Conservation (phyloP, 192 early-diverging fungal genomes). For the Coemansia sp. region DNA sequence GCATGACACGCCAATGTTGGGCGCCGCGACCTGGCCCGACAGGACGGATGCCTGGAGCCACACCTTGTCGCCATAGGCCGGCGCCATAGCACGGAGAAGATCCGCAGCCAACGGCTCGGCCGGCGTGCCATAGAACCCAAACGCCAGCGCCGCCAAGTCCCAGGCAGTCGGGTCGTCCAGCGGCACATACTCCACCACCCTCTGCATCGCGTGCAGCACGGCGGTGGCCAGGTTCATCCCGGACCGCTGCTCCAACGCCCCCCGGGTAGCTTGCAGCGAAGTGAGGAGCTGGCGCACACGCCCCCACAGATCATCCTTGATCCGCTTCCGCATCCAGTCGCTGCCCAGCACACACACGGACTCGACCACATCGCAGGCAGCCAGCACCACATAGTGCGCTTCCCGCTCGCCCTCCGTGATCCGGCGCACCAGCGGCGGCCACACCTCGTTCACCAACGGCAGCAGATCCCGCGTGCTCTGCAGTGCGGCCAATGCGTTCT, state of each 20-base stretch:
- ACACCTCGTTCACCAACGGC: constrained; percentile 36
- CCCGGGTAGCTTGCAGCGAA: too few species aligned
- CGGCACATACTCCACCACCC: constrained; percentile 22
- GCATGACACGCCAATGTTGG: constrained; percentile 6
- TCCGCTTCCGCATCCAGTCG: constrained; percentile 36
- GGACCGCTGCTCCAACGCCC: too few species aligned
- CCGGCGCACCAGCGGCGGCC: constrained; percentile 26
- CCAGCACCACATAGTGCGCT: constrained; percentile 19
- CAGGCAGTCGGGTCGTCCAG: constrained; percentile 27
- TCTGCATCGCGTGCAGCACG: constrained; percentile 23
- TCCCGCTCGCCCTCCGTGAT: constrained; percentile 12
- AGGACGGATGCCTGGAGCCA: too few species aligned
- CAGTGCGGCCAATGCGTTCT: constrained; percentile 25
- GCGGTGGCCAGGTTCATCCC: too few species aligned
- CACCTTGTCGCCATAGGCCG: constrained; percentile 32
- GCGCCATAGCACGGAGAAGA: constrained; percentile 26
- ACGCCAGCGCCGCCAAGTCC: constrained; percentile 8
- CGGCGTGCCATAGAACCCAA: constrained; percentile 7
- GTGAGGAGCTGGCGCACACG: constrained; percentile 10
- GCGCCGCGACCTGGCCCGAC: too few species aligned
- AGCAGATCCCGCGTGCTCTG: constrained; percentile 20
- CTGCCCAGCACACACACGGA: constrained; percentile 20
- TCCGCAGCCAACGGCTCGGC: constrained; percentile 1
- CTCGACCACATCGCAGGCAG: constrained; percentile 36
- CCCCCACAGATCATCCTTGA: constrained; percentile 35